Conservation (phyloP, 2,329 filamentous ascomycete genomes). For the Orbilia javanica region DNA sequence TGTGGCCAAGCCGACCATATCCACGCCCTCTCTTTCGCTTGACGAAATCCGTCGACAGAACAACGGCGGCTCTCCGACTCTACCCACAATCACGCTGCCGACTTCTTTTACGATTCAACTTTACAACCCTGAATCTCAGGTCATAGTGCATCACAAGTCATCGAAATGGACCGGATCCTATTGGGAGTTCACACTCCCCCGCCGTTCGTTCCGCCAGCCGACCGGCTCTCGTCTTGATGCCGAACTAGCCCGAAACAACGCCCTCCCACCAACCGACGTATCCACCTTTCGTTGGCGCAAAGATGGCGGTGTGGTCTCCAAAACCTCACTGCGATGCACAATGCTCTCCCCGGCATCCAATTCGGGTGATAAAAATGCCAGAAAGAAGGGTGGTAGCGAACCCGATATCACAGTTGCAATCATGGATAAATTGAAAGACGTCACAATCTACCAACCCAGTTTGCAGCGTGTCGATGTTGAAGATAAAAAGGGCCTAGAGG, state of each 20-base stretch:
- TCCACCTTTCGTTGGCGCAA: conserved; percentile 62
- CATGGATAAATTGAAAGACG: conserved; percentile 69
- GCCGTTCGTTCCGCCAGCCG: conserved; percentile 83
- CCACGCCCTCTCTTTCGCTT: conserved; percentile 81
- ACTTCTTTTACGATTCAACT: conserved; percentile 85
- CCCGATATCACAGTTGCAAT: conserved; percentile 95
- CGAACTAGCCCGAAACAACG: conserved; percentile 55
- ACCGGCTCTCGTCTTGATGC: conserved; percentile 80
- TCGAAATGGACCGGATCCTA: conserved; percentile 83
- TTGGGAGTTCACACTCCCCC: conserved; percentile 94
- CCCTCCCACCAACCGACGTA: conserved; percentile 58
- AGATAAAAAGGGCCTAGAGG: conserved; percentile 91
- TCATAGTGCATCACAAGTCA: conserved; percentile 77
- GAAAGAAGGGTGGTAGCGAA: conserved; percentile 68
- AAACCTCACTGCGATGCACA: conserved; percentile 60
- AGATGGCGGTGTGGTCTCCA: conserved; percentile 61
- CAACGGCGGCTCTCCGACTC: conserved; percentile 75
- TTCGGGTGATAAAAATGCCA: conserved; percentile 40
- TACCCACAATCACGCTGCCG: conserved; percentile 76
- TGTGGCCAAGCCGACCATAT: conserved; percentile 85
- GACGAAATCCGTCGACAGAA: conserved; percentile 81
- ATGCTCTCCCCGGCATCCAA: conserved; percentile 59
- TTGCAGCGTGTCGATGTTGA: conserved; percentile 90
- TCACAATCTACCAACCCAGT: conserved; percentile 95
- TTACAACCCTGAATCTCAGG: conserved; percentile 91